A percentile compares a stretch with the other conserved stretches of the same genome.
These are phyloP conservation scores for Lentinula sp. DNA, from an alignment of 768 basidiomycete genomes.

Conservation along the genomic window DNA sequence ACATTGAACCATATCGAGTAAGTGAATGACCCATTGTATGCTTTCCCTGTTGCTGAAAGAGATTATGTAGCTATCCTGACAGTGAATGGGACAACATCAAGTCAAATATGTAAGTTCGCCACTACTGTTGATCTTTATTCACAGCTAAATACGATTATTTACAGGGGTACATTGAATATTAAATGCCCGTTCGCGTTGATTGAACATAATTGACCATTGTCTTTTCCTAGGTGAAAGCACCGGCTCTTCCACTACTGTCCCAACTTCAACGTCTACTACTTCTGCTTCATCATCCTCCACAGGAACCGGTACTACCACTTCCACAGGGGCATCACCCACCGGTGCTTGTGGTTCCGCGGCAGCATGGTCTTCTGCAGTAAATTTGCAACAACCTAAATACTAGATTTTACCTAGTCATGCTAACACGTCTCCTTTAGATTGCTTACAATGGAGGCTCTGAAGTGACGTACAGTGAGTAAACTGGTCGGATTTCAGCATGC, in stretches of 20 bases:
- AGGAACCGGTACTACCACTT: constrained; percentile 14
- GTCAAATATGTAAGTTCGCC: constrained; percentile 45
- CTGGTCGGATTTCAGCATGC: neutral
- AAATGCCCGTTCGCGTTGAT: too few relatives aligned
- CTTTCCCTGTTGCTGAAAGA: neutral
- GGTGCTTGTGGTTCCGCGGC: constrained; percentile 26
- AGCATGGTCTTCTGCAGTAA: constrained; percentile 42
- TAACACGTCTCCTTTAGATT: constrained; percentile 18
- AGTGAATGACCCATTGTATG: constrained; percentile 8
- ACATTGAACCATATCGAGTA: constrained; percentile 64
- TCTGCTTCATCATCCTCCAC: constrained; percentile 15
- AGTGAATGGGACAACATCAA: constrained; percentile 71
- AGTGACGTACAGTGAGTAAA: constrained; percentile 37
- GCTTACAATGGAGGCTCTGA: constrained; percentile 41
- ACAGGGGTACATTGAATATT: neutral
- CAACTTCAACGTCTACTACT: neutral
- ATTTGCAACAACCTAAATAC: neutral
- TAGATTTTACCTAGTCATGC: neutral
- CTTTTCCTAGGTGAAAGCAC: neutral
- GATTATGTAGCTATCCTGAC: constrained; percentile 51
- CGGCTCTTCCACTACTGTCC: constrained; percentile 1
- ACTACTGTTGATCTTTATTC: neutral
- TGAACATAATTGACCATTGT: too few relatives aligned
- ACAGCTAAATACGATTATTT: neutral
- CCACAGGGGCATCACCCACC: constrained; percentile 16